Conservation (phyloP, 164 flowering plant species). For the Warburgia ugandensis region DNA sequence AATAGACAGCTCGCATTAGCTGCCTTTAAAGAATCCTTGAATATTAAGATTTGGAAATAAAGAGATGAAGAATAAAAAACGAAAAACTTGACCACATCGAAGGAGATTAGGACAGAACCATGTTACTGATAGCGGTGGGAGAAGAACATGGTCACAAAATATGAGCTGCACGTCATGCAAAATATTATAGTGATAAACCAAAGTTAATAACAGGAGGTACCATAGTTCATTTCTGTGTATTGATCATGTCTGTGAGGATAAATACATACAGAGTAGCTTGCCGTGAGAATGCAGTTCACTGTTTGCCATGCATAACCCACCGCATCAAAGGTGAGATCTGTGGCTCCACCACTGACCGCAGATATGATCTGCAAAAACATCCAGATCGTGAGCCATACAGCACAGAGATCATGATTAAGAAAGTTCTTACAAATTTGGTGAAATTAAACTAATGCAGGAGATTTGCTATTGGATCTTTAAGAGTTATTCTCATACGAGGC, state of each 20-base stretch:
- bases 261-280: conserved; percentile 67
- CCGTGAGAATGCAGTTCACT: conserved; percentile 66
- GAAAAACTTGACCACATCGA: no score
- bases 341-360: conserved; percentile 65
- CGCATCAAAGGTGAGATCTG: conserved; percentile 64
- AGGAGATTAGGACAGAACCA: no score
- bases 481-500: no score
- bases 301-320: conserved; percentile 72
- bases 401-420: neutral
- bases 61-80: no score
- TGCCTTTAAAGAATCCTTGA: no score
- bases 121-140: no score
- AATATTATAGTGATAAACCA: neutral
- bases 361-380: conserved; percentile 56
- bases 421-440: neutral
- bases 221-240: no score
- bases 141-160: no score
- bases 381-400: neutral
- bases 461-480: no score
- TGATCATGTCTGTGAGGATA: neutral
- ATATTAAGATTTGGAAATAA: no score
- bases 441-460: neutral
- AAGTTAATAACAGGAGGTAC: neutral
- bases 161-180: no score
- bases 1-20: no score